Conservation (phyloP, 768 basidiomycete species). For the Lyophyllum atratum region DNA sequence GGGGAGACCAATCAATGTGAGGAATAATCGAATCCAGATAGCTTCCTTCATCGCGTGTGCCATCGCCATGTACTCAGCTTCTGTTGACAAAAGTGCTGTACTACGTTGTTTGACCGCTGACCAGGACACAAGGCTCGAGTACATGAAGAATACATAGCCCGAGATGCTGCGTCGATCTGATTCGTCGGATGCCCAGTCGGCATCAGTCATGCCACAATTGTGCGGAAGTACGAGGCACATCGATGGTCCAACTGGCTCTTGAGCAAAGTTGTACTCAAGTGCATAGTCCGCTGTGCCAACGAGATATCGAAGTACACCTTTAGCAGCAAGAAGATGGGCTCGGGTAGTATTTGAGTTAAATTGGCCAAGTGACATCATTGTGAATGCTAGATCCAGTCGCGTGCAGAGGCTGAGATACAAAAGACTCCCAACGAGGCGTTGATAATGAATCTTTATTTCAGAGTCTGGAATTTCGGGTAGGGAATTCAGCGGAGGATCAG, state of each 20-base stretch:
- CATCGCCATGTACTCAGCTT: conserved; percentile 24
- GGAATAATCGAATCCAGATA: conserved; percentile 5
- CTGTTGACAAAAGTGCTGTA: too few relatives aligned
- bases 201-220: conserved; percentile 25
- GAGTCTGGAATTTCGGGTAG: conserved; percentile 1
- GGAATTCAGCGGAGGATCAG: neutral
- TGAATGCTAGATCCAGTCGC: conserved; percentile 5
- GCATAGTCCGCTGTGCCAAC: conserved; percentile 25
- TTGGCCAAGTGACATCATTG: conserved; percentile 22
- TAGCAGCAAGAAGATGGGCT: conserved; percentile 29
- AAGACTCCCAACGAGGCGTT: conserved; percentile 21
- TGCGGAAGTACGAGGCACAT: neutral
- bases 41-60: conserved; percentile 15
- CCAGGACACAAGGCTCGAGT: conserved; percentile 19
- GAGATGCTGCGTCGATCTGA: conserved; percentile 21
- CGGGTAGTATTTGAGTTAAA: conserved; percentile 27
- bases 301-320: conserved; percentile 36
- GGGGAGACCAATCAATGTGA: neutral
- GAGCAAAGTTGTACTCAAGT: conserved; percentile 17
- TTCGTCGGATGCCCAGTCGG: conserved; percentile 32
- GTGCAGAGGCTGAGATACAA: conserved; percentile 9
- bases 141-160: conserved; percentile 21
- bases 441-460: conserved; percentile 6
- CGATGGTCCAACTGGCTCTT: neutral
- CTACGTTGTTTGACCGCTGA: conserved; percentile 15